Base-by-base conservation (phyloP, 2,329 filamentous ascomycete species). In the Orbilia oligospora region DNA sequence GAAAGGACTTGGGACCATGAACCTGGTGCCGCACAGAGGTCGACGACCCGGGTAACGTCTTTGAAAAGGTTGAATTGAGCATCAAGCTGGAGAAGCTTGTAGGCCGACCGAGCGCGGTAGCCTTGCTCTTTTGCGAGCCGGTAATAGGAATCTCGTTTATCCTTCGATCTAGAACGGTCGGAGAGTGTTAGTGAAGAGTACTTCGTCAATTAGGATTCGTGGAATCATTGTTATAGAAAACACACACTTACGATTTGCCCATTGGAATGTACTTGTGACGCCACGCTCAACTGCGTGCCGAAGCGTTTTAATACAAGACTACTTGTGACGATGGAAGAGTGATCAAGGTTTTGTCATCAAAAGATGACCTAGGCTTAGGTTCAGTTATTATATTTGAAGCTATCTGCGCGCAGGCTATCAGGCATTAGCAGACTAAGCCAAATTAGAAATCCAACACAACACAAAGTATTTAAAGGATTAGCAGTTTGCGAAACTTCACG, bases 1-100 rank as follows among this genome's bases (percentile, higher is more conserved):
- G 95, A 98, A 14, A 99, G 88, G 0, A 99, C 96, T 84, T 99
- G 96, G 58, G 93, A 97, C 96, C 96, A 99, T 83, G 93, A 97
- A 30, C 96, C 96, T 0, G 96, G 96, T 0, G 96, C 96, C 36
- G 96, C 96, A 83, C 96, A 99, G 20, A 99, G 88, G 84, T 99
- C 96, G 16, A 99, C 95, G 0, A 99, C 96, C 41, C 96, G 89
- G 1, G 93, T 95, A 58, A 98, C 95, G 82, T 91, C 63, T 65
- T 92, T 89, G 84, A 99, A 97, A 10, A 99, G 89, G 83, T 97
- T 92, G 86, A 98, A 99, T 86, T 97, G 93, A 90, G 89, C 94
- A 84, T 99, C 94, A 24, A 99, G 90, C 85, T 99, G 96, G 12
- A 99, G 90, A 24, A 99, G 89, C 85, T 99, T 99, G 87, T 97